Evolutionary conservation across 306 rosid genomes (phyloP).

Genomic region (Prunus kanzakura): DNA sequence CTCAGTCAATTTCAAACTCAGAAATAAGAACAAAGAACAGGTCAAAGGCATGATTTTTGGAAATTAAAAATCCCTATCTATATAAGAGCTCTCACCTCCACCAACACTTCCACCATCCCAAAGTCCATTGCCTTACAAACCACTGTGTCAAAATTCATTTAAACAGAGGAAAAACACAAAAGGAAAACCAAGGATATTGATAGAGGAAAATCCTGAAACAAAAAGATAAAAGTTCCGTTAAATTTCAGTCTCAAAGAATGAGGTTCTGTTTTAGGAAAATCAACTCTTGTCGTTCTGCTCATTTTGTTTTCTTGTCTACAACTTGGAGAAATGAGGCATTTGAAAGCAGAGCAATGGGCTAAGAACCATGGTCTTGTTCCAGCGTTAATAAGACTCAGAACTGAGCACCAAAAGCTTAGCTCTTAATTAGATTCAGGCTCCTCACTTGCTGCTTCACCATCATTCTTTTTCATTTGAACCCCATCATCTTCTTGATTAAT

Average conservation of each 20-base stretch:
- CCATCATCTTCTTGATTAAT: too few species aligned
- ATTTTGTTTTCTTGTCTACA: slow-evolving; percentile 27
- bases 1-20: slow-evolving; percentile 26
- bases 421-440: not conserved
- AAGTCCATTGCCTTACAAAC: not conserved
- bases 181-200: not conserved
- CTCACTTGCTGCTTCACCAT: too few species aligned
- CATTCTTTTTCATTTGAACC: too few species aligned
- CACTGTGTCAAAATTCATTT: not conserved
- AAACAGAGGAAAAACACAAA: not conserved
- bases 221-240: not conserved
- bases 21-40: not conserved
- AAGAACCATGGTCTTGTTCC: slow-evolving; percentile 27
- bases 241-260: not conserved
- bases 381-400: not conserved
- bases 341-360: slow-evolving; percentile 38
- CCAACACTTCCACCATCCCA: not conserved
- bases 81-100: slow-evolving; percentile 4
- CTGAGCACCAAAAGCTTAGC: not conserved
- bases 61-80: not conserved
- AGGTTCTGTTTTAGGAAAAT: slow-evolving; percentile 19
- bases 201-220: not conserved
- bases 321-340: slow-evolving; percentile 39
- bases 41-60: not conserved
- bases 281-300: slow-evolving; percentile 21